phyloP scores from a whole-genome alignment of 2,329 filamentous ascomycete species.

The Beauveria asiatica region DNA sequence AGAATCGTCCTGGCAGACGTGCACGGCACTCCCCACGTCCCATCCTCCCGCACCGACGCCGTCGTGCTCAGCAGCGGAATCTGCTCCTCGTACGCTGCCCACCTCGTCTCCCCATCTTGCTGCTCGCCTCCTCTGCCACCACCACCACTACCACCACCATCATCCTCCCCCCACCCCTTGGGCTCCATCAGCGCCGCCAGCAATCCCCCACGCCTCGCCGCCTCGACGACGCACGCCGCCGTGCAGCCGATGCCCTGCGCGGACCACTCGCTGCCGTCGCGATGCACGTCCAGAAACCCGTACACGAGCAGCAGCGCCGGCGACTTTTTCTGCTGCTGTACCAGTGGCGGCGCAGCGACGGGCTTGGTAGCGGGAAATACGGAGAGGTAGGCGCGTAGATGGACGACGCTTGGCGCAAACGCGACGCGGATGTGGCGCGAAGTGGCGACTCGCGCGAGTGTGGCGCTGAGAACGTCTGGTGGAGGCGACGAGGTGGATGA shows the following conservation, averaged over 20 bases:
- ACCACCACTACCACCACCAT: neutral
- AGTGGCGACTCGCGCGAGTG: conserved; percentile 59
- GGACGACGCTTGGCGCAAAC: conserved; percentile 68
- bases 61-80: conserved; percentile 55
- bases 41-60: conserved; percentile 39
- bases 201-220: conserved; percentile 38
- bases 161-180: conserved; percentile 20
- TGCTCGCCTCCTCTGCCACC: neutral
- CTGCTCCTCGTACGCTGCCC: conserved; percentile 31
- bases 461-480: conserved; percentile 46
- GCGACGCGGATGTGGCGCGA: conserved; percentile 60
- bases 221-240: conserved; percentile 54
- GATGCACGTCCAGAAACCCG: conserved; percentile 57
- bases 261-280: conserved; percentile 63
- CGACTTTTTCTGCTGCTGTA: conserved; percentile 24
- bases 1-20: conserved; percentile 50
- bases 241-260: conserved; percentile 61
- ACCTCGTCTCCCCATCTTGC: neutral
- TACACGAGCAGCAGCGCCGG: conserved; percentile 45
- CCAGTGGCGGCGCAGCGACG: conserved; percentile 28
- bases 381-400: conserved; percentile 68
- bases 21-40: conserved; percentile 48
- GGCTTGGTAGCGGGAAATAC: conserved; percentile 36
- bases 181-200: conserved; percentile 41
- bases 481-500: neutral